Conservation (phyloP, 805 yeast genomes). For the Saccharomycopsis amapae region DNA sequence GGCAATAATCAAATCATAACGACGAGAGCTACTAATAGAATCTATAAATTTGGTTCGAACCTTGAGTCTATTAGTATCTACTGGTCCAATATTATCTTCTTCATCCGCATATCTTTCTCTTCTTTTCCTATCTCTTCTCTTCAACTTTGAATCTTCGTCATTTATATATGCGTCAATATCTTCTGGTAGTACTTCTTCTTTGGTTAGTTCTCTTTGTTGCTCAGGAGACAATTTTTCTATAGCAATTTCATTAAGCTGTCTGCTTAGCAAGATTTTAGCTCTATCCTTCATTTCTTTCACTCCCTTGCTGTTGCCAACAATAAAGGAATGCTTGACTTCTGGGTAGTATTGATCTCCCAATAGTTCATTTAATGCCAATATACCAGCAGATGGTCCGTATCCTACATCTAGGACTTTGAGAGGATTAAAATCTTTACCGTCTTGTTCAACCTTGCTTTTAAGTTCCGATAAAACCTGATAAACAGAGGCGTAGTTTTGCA, state of each 20-base stretch:
- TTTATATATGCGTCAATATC: slow-evolving; percentile 10
- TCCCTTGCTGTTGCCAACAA: slow-evolving; percentile 55
- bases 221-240: slow-evolving; percentile 24
- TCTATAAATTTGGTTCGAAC: slow-evolving; percentile 50
- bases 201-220: slow-evolving; percentile 10
- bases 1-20: slow-evolving; percentile 77
- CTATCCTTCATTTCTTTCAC: slow-evolving; percentile 78
- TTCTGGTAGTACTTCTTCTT: slow-evolving; percentile 18
- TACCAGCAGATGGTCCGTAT: slow-evolving; percentile 88
- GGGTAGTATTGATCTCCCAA: slow-evolving; percentile 64
- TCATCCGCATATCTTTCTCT: slow-evolving; percentile 23
- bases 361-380: slow-evolving; percentile 78
- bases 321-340: slow-evolving; percentile 57
- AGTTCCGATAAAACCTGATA: slow-evolving; percentile 63
- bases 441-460: slow-evolving; percentile 39
- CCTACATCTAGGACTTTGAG: slow-evolving; percentile 68
- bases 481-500: slow-evolving; percentile 72
- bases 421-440: slow-evolving; percentile 47
- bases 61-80: slow-evolving; percentile 49
- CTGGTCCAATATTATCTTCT: slow-evolving; percentile 34
- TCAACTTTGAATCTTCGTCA: slow-evolving; percentile 15
- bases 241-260: slow-evolving; percentile 51
- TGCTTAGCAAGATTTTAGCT: slow-evolving; percentile 67
- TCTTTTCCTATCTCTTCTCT: slow-evolving; percentile 11
- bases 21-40: slow-evolving; percentile 34